Evolutionary conservation across 352 stramenopile genomes (phyloP).

Genomic region (Globisporangium lucens): DNA sequence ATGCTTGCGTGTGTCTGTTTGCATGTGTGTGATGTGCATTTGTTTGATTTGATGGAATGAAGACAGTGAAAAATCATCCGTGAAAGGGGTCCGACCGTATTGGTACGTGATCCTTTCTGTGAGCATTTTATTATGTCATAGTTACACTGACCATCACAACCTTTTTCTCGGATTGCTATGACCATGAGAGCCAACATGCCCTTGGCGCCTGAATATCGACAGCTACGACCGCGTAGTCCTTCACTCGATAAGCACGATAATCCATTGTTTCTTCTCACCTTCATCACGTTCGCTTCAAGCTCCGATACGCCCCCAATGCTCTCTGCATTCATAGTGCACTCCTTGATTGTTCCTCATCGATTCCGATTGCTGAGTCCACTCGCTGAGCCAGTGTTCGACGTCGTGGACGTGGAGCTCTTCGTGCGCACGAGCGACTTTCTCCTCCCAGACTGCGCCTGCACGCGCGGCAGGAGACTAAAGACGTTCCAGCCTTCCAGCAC

Average conservation of each 20-base stretch:
- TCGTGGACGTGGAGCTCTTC: slow-evolving; percentile 28
- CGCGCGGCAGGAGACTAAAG: slow-evolving; percentile 53
- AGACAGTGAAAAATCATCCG: slow-evolving; percentile 36
- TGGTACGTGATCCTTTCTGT: slow-evolving; percentile 46
- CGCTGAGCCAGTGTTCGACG: slow-evolving; percentile 4
- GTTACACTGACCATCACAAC: slow-evolving; percentile 69
- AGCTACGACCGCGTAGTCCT: too few species aligned
- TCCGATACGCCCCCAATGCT: too few species aligned
- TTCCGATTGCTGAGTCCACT: slow-evolving; percentile 2
- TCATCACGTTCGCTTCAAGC: neutral
- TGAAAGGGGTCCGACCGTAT: slow-evolving; percentile 51
- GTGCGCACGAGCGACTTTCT: slow-evolving; percentile 34
- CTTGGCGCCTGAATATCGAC: too few species aligned
- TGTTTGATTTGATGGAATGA: slow-evolving; percentile 45
- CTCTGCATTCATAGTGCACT: too few species aligned
- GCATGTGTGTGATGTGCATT: neutral
- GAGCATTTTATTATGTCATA: slow-evolving; percentile 69
- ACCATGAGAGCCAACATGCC: too few species aligned
- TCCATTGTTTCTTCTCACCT: neutral
- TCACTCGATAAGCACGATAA: neutral
- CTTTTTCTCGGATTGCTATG: neutral
- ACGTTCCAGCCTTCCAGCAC: slow-evolving; percentile 65
- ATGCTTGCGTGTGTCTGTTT: neutral
- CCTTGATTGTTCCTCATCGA: neutral
- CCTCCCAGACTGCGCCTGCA: slow-evolving; percentile 21